These are phyloP conservation scores for Plasmodium malariae DNA, from an alignment of 169 alveolate species.

Conservation along the genomic window DNA sequence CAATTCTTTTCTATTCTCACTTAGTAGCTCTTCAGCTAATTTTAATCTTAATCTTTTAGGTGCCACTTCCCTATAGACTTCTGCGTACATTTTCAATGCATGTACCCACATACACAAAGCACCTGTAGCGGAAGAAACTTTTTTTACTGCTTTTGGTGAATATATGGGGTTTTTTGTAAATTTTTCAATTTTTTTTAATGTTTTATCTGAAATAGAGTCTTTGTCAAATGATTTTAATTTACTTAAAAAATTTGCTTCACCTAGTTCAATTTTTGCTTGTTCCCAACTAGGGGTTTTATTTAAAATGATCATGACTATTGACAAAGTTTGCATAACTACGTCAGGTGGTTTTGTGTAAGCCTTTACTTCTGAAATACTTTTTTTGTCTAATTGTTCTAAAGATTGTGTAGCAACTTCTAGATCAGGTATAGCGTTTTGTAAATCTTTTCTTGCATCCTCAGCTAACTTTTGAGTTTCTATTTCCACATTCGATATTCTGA, in stretches of 20 bases:
- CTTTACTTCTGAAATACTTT: slow-evolving; percentile 94
- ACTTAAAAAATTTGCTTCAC: slow-evolving; percentile 94
- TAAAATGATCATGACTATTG: slow-evolving; percentile 95
- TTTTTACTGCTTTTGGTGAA: slow-evolving; percentile 91
- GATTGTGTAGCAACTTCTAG: slow-evolving; percentile 96
- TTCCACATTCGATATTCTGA: slow-evolving; percentile 93
- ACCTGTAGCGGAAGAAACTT: slow-evolving; percentile 95
- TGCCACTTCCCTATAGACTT: slow-evolving; percentile 96
- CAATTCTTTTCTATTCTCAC: slow-evolving; percentile 89
- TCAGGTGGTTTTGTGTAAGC: slow-evolving; percentile 93
- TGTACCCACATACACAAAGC: slow-evolving; percentile 97
- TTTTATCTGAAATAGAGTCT: slow-evolving; percentile 91
- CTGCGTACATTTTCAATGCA: slow-evolving; percentile 96
- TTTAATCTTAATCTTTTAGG: slow-evolving; percentile 95
- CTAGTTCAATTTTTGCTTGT: slow-evolving; percentile 93
- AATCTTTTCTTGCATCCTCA: slow-evolving; percentile 96
- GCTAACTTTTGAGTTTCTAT: slow-evolving; percentile 94
- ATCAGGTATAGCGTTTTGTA: slow-evolving; percentile 97
- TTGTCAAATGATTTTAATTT: slow-evolving; percentile 92
- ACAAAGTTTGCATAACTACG: slow-evolving; percentile 93
- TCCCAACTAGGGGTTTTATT: slow-evolving; percentile 95
- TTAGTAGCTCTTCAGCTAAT: slow-evolving; percentile 91
- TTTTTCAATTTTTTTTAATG: slow-evolving; percentile 91
- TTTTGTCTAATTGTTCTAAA: slow-evolving; percentile 95
- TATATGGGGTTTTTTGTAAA: slow-evolving; percentile 91